Conservation (phyloP, 78 protist species). For the Isochrysis galbana region DNA sequence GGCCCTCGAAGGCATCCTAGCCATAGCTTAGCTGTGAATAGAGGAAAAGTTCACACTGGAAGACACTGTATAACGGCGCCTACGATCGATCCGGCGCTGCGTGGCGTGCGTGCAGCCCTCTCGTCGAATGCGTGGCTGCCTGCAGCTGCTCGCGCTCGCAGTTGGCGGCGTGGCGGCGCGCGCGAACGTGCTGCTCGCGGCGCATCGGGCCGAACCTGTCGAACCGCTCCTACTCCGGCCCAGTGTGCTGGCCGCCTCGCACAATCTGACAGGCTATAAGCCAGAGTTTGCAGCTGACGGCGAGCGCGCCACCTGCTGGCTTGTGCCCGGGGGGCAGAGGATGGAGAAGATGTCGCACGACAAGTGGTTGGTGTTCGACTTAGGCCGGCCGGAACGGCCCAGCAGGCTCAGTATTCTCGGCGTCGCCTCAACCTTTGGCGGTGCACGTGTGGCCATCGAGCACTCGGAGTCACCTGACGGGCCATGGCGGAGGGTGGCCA, state of each 20-base stretch:
- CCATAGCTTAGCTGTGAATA: too few species aligned
- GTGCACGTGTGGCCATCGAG: not conserved
- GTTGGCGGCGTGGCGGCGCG: too few species aligned
- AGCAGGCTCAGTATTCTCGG: not conserved
- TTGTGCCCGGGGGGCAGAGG: not conserved
- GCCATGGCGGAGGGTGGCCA: not conserved
- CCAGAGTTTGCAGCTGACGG: not conserved
- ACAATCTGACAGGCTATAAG: not conserved
- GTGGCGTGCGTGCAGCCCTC: too few species aligned
- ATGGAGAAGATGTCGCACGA: not conserved
- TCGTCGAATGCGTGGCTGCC: too few species aligned
- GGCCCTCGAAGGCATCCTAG: too few species aligned
- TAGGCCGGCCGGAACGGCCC: not conserved
- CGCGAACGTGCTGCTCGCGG: too few species aligned
- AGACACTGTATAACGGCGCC: too few species aligned
- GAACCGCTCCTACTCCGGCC: not conserved
- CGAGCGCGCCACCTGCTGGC: not conserved
- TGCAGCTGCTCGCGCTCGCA: too few species aligned
- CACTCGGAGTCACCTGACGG: not conserved
- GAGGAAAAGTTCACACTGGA: too few species aligned
- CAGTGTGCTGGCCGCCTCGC: not conserved
- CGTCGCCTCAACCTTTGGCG: not conserved
- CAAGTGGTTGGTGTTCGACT: not conserved
- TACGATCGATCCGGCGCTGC: too few species aligned
- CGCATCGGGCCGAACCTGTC: too few species aligned